phyloP scores from a whole-genome alignment of 768 basidiomycete genomes.

The Trametes sanguinea region DNA sequence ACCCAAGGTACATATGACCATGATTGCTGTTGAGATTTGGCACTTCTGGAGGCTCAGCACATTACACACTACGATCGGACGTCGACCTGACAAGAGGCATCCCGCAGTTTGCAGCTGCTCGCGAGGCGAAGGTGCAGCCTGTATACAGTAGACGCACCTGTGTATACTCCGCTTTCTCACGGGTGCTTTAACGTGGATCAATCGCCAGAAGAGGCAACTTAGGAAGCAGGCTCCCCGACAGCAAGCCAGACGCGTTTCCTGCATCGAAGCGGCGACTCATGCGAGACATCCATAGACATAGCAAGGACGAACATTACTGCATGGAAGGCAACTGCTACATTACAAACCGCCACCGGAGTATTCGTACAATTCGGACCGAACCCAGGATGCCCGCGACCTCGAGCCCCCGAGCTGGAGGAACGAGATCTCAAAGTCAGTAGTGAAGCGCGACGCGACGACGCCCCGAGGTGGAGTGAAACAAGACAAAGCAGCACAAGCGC shows the following conservation, averaged over 20 bases:
- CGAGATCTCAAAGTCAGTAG: slow-evolving; percentile 3
- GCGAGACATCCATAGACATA: neutral
- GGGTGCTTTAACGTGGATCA: slow-evolving; percentile 5
- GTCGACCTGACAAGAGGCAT: no score
- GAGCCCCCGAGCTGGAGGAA: neutral
- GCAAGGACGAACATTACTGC: slow-evolving; percentile 1
- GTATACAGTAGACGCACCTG: no score
- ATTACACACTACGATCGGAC: no score
- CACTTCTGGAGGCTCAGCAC: no score
- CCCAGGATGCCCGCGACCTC: neutral
- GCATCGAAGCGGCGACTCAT: no score
- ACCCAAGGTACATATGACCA: no score
- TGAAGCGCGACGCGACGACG: neutral
- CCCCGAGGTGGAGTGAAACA: slow-evolving; percentile 38
- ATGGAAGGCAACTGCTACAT: slow-evolving; percentile 6
- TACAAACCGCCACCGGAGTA: slow-evolving; percentile 7
- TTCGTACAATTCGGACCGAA: slow-evolving; percentile 1
- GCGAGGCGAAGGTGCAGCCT: no score
- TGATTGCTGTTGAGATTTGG: no score
- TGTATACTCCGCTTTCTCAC: slow-evolving; percentile 16
- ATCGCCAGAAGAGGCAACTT: neutral
- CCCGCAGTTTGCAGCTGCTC: no score
- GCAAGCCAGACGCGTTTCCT: no score
- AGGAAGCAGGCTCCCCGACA: no score
- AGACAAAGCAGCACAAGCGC: neutral